Evolutionary conservation across 345 rosid genomes (phyloP).

Genomic region (Trapa incisa): DNA sequence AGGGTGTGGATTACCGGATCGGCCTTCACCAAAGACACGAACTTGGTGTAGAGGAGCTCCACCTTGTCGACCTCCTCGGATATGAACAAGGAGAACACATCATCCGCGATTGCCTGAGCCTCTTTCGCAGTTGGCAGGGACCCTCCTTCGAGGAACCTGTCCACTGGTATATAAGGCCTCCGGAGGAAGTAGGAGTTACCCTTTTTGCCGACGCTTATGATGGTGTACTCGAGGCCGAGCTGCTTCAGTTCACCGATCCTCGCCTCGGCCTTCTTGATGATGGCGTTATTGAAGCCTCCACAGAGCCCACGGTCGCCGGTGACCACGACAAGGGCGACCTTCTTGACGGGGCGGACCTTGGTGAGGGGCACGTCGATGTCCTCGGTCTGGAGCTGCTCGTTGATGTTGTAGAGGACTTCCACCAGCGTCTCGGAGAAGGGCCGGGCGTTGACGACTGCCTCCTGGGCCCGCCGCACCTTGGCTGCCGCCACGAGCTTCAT

Average conservation of each 20-base stretch:
- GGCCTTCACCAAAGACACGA: conserved; percentile 74
- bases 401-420: conserved; percentile 88
- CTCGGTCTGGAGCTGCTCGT: conserved; percentile 80
- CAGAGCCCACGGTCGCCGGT: conserved; percentile 92
- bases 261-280: conserved; percentile 68
- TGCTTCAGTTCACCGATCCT: conserved; percentile 58
- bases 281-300: conserved; percentile 58
- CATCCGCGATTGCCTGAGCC: conserved; percentile 62
- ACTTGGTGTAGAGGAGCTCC: conserved; percentile 88
- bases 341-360: conserved; percentile 80
- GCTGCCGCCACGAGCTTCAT: conserved; percentile 98
- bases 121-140: conserved; percentile 56
- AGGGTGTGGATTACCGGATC: conserved; percentile 83
- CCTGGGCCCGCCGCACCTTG: conserved; percentile 94
- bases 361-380: conserved; percentile 78
- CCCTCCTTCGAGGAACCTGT: conserved; percentile 30
- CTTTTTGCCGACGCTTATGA: conserved; percentile 86
- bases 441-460: conserved; percentile 78
- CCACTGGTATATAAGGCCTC: conserved; percentile 54
- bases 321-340: conserved; percentile 80
- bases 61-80: conserved; percentile 91
- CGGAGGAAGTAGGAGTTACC: conserved; percentile 68
- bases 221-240: conserved; percentile 50
- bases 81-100: conserved; percentile 55
- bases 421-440: conserved; percentile 92